These are phyloP conservation scores for Darksidea phi DNA, from an alignment of 495 filamentous ascomycete species.

Conservation along the genomic window DNA sequence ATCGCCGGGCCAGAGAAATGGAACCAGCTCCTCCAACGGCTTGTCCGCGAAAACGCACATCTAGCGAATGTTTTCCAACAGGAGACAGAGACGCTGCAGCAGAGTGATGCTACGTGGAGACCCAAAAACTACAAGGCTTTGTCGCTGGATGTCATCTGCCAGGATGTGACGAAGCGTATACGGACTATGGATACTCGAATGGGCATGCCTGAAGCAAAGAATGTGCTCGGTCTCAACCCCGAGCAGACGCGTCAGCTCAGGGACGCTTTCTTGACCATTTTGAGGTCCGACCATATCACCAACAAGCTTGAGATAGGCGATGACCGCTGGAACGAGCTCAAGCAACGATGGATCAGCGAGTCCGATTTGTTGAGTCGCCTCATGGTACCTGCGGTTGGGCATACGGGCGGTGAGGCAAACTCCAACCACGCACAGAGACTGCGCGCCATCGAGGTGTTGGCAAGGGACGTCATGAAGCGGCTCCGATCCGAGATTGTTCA, in stretches of 20 bases:
- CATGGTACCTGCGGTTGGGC: constrained; percentile 39
- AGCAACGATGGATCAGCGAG: constrained; percentile 62
- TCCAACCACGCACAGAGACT: constrained; percentile 56
- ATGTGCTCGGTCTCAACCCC: constrained; percentile 69
- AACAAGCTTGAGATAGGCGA: constrained; percentile 69
- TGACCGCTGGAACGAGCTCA: constrained; percentile 70
- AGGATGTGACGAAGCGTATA: constrained; percentile 80
- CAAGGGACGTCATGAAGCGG: constrained; percentile 72
- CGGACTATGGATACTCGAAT: constrained; percentile 61
- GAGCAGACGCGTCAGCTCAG: constrained; percentile 65
- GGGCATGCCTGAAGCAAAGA: constrained; percentile 72
- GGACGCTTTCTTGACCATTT: constrained; percentile 62
- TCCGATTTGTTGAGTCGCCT: constrained; percentile 58
- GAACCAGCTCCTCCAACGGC: constrained; percentile 66
- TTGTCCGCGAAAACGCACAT: constrained; percentile 64
- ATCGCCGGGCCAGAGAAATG: constrained; percentile 68
- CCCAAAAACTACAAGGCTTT: constrained; percentile 54
- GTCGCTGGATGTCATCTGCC: constrained; percentile 74
- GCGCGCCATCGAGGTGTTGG: constrained; percentile 67
- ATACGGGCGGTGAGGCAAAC: constrained; percentile 52
- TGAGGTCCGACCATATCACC: constrained; percentile 69
- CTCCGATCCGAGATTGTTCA: constrained; percentile 66
- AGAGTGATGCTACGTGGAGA: constrained; percentile 44
- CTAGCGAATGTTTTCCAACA: constrained; percentile 66
- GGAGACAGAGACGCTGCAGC: constrained; percentile 37